Evolutionary conservation across 495 filamentous ascomycete species (phyloP).

Genomic region (Penicillium pancosmium): DNA sequence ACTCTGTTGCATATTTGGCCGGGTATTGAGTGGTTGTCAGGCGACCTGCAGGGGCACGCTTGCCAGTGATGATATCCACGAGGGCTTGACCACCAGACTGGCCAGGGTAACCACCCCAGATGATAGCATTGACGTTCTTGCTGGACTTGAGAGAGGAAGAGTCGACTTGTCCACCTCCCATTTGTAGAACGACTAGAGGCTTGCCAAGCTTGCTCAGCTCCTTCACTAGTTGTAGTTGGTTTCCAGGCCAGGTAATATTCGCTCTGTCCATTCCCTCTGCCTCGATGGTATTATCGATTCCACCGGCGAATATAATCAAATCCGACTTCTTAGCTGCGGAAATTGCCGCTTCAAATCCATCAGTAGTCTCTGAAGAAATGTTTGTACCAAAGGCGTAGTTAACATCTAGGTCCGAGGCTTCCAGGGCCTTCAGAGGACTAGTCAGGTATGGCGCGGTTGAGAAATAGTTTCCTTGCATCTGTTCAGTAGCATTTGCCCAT

Average conservation of each 20-base stretch:
- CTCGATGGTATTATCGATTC: conserved; percentile 61
- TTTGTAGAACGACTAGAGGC: conserved; percentile 59
- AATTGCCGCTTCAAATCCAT: conserved; percentile 44
- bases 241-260: conserved; percentile 60
- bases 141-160: conserved; percentile 53
- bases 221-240: conserved; percentile 57
- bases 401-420: conserved; percentile 43
- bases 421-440: conserved; percentile 53
- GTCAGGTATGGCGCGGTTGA: conserved; percentile 59
- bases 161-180: conserved; percentile 63
- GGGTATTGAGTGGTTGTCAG: conserved; percentile 62
- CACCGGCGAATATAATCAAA: conserved; percentile 58
- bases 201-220: conserved; percentile 53
- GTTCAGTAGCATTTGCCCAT: conserved; percentile 59
- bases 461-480: conserved; percentile 65
- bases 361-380: conserved; percentile 43
- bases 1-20: conserved; percentile 51
- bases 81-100: conserved; percentile 60
- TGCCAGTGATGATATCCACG: conserved; percentile 57
- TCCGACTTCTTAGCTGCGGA: conserved; percentile 54
- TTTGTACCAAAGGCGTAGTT: conserved; percentile 50
- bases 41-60: conserved; percentile 57
- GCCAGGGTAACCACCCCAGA: conserved; percentile 65
- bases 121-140: conserved; percentile 52
- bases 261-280: conserved; percentile 56